A percentile compares a stretch with the other conserved stretches of the same genome.
These are phyloP conservation scores for Stemphylium beticola DNA, from an alignment of 2,329 filamentous ascomycete genomes.

Conservation along the genomic window DNA sequence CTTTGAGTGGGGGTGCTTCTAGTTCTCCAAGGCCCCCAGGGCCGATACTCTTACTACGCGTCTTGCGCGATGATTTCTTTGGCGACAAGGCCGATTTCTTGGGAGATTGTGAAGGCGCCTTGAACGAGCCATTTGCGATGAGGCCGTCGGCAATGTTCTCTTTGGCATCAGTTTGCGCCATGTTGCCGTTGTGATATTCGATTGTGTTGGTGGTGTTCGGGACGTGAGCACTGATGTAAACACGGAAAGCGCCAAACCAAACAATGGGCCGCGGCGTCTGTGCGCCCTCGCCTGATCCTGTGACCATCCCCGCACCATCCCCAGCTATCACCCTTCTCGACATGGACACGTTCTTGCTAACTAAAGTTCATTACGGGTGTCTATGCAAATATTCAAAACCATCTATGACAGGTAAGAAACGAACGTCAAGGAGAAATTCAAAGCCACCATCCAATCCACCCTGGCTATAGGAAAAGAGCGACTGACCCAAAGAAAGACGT, in stretches of 20 bases:
- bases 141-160: constrained; percentile 67
- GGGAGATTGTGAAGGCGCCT: constrained; percentile 33
- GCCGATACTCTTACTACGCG: constrained; percentile 93
- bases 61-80: constrained; percentile 40
- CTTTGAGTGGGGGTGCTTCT: constrained; percentile 77
- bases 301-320: constrained; percentile 1
- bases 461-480: background rate
- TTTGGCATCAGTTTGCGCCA: constrained; percentile 62
- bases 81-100: constrained; percentile 20
- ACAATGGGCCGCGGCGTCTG: constrained; percentile 12
- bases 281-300: constrained; percentile 11
- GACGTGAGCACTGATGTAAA: constrained; percentile 14
- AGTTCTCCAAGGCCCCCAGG: constrained; percentile 89
- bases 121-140: constrained; percentile 36
- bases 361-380: background rate
- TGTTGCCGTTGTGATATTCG: constrained; percentile 24
- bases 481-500: background rate
- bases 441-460: background rate
- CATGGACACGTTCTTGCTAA: background rate
- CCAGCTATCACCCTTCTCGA: background rate
- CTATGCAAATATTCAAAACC: background rate
- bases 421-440: background rate
- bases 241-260: constrained; percentile 17
- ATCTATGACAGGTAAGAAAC: background rate
- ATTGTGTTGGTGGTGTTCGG: constrained; percentile 10